These are phyloP conservation scores for Zymoseptoria tritici DNA, from an alignment of 2,329 filamentous ascomycete genomes.

Conservation along the genomic window DNA sequence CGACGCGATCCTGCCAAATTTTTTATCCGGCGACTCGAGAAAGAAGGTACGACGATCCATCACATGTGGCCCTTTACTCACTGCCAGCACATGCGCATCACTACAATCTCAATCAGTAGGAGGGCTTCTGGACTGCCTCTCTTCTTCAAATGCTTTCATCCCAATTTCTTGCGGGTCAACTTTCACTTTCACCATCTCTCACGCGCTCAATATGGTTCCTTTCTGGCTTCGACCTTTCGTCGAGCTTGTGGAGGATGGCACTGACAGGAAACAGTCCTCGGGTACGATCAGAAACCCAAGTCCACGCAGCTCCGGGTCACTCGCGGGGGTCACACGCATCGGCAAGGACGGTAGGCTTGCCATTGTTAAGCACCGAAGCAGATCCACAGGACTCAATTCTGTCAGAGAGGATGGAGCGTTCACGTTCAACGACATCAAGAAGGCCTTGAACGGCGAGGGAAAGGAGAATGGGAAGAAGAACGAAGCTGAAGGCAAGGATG, in stretches of 20 bases:
- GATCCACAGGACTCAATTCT: constrained; percentile 5
- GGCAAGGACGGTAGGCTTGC: constrained; percentile 19
- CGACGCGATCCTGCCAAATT: constrained; percentile 25
- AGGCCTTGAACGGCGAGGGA: constrained; percentile 6
- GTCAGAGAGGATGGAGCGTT: constrained; percentile 3
- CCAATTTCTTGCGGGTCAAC: not conserved
- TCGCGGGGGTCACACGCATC: not conserved
- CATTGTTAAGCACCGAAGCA: constrained; percentile 21
- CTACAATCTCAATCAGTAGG: not conserved
- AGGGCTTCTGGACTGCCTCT: not conserved
- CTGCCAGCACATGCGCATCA: not conserved
- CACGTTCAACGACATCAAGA: constrained; percentile 6
- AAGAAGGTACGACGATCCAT: constrained; percentile 15
- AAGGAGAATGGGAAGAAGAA: not conserved
- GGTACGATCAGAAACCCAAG: not conserved
- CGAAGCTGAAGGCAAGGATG: not conserved
- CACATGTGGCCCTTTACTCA: constrained; percentile 3
- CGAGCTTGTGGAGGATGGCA: not conserved
- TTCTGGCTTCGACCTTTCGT: not conserved
- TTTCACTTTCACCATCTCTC: not conserved
- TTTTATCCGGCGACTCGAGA: constrained; percentile 3
- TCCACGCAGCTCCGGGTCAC: not conserved
- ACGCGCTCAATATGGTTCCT: not conserved
- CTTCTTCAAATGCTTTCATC: not conserved
- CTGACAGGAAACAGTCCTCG: not conserved